These are phyloP conservation scores for Pulveroboletus ravenelii DNA, from an alignment of 768 basidiomycete genomes.

Conservation along the genomic window DNA sequence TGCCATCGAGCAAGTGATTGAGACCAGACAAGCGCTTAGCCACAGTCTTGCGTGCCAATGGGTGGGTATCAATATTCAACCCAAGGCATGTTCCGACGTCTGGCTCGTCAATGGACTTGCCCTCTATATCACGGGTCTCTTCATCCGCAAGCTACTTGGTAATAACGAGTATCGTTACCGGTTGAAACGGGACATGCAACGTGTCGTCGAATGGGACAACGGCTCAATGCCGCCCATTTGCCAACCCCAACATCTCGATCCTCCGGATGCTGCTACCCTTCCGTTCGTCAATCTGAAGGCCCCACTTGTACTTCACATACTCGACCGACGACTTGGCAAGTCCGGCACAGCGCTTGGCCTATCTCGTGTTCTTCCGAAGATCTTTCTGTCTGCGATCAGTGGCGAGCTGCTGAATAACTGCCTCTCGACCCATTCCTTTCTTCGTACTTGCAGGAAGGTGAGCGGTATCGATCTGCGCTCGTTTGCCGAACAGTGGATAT, in stretches of 20 bases:
- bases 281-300: conserved; percentile 94
- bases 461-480: conserved; percentile 84
- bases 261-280: conserved; percentile 72
- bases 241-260: conserved; percentile 79
- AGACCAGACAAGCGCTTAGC: conserved; percentile 79
- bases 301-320: conserved; percentile 92
- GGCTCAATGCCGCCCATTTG: conserved; percentile 92
- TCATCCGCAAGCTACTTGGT: conserved; percentile 81
- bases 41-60: conserved; percentile 94
- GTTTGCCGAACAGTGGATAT: conserved; percentile 99
- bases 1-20: conserved; percentile 89
- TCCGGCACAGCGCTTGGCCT: conserved; percentile 93
- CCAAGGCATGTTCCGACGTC: conserved; percentile 86
- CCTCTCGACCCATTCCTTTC: conserved; percentile 85
- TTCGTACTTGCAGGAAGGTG: conserved; percentile 88
- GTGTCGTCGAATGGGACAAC: conserved; percentile 81
- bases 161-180: conserved; percentile 97
- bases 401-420: conserved; percentile 84
- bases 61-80: conserved; percentile 94
- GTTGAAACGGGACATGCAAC: conserved; percentile 94
- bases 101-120: conserved; percentile 97
- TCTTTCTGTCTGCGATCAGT: conserved; percentile 90
- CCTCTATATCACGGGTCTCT: conserved; percentile 84
- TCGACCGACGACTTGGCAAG: conserved; percentile 90
- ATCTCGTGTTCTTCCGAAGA: conserved; percentile 89